Conservation (phyloP, 192 early-diverging fungal species). For the Coemansia sp. region DNA sequence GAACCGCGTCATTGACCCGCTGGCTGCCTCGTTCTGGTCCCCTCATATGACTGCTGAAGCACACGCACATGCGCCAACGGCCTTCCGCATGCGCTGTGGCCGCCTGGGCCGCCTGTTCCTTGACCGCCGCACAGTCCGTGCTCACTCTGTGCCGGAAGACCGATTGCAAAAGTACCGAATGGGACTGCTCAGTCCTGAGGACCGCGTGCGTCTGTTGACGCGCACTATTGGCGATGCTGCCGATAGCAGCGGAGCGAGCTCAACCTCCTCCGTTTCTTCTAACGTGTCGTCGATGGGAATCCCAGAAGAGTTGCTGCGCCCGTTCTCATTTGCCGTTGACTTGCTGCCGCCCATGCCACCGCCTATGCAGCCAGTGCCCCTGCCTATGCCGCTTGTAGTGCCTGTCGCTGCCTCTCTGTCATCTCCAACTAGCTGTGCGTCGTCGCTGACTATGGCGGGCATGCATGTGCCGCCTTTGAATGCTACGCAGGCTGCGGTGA, state of each 20-base stretch:
- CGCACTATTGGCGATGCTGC: background rate
- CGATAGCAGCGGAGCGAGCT: background rate
- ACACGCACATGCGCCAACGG: conserved; percentile 7
- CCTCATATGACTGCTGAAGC: conserved; percentile 6
- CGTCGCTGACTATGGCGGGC: background rate
- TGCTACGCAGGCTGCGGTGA: background rate
- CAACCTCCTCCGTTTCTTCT: background rate
- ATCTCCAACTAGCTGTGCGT: background rate
- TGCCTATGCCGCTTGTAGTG: background rate
- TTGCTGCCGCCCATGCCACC: conserved; percentile 2
- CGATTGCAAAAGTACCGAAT: conserved; percentile 32
- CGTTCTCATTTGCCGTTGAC: conserved; percentile 36
- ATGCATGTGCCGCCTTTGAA: background rate
- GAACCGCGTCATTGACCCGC: conserved; percentile 15
- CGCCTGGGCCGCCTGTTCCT: conserved; percentile 39
- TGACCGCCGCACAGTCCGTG: conserved; percentile 35
- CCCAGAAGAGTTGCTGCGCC: conserved; percentile 33
- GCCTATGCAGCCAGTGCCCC: background rate
- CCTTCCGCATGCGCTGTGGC: conserved; percentile 44
- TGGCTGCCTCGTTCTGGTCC: conserved; percentile 30
- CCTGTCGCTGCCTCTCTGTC: conserved; percentile 2
- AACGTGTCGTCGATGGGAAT: conserved; percentile 1
- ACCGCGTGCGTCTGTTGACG: conserved; percentile 25
- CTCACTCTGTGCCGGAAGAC: background rate
- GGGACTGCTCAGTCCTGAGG: conserved; percentile 36